phyloP scores from a whole-genome alignment of 2,329 filamentous ascomycete genomes.

The Aspergillus vadensis region DNA sequence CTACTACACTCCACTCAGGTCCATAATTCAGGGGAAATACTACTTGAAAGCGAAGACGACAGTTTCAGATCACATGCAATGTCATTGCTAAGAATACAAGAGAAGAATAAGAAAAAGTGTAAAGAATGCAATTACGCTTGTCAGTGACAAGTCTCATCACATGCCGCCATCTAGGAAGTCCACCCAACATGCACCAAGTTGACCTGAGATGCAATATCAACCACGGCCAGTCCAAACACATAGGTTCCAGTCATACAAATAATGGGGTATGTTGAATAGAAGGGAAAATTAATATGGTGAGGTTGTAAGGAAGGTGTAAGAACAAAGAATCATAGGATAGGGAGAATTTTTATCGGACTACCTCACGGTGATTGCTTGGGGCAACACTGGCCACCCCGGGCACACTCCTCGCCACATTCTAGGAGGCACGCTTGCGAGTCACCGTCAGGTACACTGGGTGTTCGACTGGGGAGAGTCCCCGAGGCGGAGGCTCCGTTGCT shows the following conservation, averaged over 20 bases:
- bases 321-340: conserved; percentile 1
- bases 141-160: neutral
- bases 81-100: conserved; percentile 1
- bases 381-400: conserved; percentile 45
- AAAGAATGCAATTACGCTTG: conserved; percentile 2
- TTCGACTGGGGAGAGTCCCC: conserved; percentile 34
- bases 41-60: neutral
- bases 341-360: too few species aligned
- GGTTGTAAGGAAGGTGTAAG: conserved; percentile 9
- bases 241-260: neutral
- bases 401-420: conserved; percentile 51
- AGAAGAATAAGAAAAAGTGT: neutral
- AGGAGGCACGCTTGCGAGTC: conserved; percentile 47
- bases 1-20: too few species aligned
- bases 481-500: conserved; percentile 9
- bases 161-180: neutral
- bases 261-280: conserved; percentile 1
- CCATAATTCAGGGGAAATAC: neutral
- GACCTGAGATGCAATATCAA: neutral
- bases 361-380: conserved; percentile 35
- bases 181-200: conserved; percentile 4
- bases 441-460: conserved; percentile 41
- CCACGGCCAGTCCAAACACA: neutral
- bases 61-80: neutral
- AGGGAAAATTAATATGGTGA: neutral